These are phyloP conservation scores for Ambrosia artemisiifolia DNA, from an alignment of 129 eudicot species.

Conservation along the genomic window DNA sequence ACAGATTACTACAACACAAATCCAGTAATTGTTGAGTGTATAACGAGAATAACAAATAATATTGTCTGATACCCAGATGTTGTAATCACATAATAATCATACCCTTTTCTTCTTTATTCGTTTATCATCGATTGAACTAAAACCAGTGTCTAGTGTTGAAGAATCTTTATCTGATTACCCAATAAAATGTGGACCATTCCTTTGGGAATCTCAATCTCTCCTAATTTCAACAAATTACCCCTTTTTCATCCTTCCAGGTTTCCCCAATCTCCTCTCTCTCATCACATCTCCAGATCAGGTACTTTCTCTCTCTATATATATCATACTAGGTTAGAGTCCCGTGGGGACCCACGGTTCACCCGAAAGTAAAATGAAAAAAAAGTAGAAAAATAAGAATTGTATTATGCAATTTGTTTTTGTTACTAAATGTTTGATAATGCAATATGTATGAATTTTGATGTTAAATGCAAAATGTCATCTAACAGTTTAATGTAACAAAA, in stretches of 20 bases:
- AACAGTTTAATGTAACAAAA: too few species aligned
- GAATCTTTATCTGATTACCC: conserved; percentile 19
- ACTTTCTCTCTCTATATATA: background rate
- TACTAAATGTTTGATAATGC: too few species aligned
- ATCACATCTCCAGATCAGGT: conserved; percentile 36
- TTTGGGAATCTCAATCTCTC: conserved; percentile 45
- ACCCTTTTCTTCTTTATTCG: conserved; percentile 6
- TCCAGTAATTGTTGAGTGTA: conserved; percentile 19
- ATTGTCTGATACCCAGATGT: conserved; percentile 20
- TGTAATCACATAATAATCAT: background rate
- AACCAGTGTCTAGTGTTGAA: conserved; percentile 8
- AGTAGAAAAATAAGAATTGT: too few species aligned
- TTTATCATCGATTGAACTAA: conserved; percentile 9
- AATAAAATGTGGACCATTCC: conserved; percentile 54
- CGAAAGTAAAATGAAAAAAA: too few species aligned
- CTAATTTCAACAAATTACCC: conserved; percentile 39
- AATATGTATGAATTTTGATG: too few species aligned
- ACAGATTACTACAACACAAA: conserved; percentile 12
- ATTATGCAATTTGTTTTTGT: too few species aligned
- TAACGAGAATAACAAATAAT: conserved; percentile 17
- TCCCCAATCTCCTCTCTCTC: conserved; percentile 28
- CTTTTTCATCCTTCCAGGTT: conserved; percentile 29
- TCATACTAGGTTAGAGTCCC: too few species aligned
- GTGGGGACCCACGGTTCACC: too few species aligned
- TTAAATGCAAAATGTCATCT: too few species aligned